Conservation (phyloP, 2,329 filamentous ascomycete genomes). For the Orbilia javanica region DNA sequence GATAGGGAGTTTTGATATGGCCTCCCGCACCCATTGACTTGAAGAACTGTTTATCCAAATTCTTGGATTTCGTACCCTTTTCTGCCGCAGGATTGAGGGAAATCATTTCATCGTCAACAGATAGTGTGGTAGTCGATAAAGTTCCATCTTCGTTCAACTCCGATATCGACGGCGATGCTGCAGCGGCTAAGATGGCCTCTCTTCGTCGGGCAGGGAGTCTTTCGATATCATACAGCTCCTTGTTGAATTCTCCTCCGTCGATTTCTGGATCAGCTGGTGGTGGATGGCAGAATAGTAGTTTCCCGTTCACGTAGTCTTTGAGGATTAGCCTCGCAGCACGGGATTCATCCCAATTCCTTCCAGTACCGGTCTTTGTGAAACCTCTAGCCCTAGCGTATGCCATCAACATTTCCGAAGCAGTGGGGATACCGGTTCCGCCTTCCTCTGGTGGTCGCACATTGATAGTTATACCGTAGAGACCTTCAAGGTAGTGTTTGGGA, state of each 20-base stretch:
- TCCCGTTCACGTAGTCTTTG: conserved; percentile 98
- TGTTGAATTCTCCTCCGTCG: conserved; percentile 83
- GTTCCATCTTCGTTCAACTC: conserved; percentile 16
- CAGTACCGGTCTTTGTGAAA: conserved; percentile 88
- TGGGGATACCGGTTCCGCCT: conserved; percentile 88
- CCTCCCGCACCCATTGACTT: conserved; percentile 74
- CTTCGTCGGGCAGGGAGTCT: conserved; percentile 87
- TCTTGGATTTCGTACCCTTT: conserved; percentile 76
- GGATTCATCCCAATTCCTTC: conserved; percentile 87
- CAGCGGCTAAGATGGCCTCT: conserved; percentile 37
- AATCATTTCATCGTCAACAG: conserved; percentile 61
- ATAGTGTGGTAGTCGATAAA: not conserved
- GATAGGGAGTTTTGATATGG: conserved; percentile 84
- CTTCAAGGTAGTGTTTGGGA: conserved; percentile 88
- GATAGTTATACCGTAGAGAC: conserved; percentile 93
- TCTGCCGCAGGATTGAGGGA: conserved; percentile 67
- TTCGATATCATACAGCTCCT: conserved; percentile 83
- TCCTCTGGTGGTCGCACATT: conserved; percentile 84
- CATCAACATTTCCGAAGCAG: conserved; percentile 83
- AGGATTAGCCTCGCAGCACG: conserved; percentile 88
- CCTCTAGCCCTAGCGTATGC: conserved; percentile 91
- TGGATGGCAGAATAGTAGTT: conserved; percentile 90
- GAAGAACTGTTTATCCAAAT: conserved; percentile 92
- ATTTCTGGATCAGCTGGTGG: conserved; percentile 77
- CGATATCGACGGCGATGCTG: conserved; percentile 27